These are phyloP conservation scores for Trichoderma erinaceum DNA, from an alignment of 495 filamentous ascomycete genomes.

Conservation along the genomic window DNA sequence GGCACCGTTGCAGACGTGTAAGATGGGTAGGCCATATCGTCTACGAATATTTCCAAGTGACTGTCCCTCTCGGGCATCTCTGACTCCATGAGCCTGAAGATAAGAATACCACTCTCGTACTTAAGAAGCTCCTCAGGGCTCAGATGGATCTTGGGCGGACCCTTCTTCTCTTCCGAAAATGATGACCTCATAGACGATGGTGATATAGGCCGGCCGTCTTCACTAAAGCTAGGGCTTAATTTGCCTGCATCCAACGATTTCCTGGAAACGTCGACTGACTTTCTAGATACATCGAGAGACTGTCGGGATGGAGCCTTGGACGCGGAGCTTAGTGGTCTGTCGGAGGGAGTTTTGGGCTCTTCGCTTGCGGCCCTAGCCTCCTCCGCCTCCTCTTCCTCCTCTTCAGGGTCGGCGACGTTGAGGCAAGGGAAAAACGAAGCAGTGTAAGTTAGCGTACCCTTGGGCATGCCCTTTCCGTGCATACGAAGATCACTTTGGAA, in stretches of 20 bases:
- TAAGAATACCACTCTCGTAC: conserved; percentile 85
- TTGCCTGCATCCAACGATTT: conserved; percentile 33
- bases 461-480: conserved; percentile 57
- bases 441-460: conserved; percentile 79
- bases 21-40: conserved; percentile 88
- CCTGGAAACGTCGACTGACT: conserved; percentile 10
- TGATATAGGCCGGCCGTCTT: conserved; percentile 24
- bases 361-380: conserved; percentile 20
- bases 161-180: conserved; percentile 44
- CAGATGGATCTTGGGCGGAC: conserved; percentile 69
- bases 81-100: conserved; percentile 89
- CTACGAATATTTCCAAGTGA: conserved; percentile 83
- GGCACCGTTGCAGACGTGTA: conserved; percentile 73
- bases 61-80: conserved; percentile 69
- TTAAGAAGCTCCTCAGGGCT: conserved; percentile 70
- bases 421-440: conserved; percentile 85
- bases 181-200: conserved; percentile 19
- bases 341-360: conserved; percentile 3
- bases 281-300: conserved; percentile 32
- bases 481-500: conserved; percentile 58
- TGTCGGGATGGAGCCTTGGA: conserved; percentile 19
- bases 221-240: conserved; percentile 24
- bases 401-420: conserved; percentile 84
- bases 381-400: conserved; percentile 58
- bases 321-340: not conserved